Evolutionary conservation across 352 stramenopile genomes (phyloP).

Genomic region (Pythium diclinum): DNA sequence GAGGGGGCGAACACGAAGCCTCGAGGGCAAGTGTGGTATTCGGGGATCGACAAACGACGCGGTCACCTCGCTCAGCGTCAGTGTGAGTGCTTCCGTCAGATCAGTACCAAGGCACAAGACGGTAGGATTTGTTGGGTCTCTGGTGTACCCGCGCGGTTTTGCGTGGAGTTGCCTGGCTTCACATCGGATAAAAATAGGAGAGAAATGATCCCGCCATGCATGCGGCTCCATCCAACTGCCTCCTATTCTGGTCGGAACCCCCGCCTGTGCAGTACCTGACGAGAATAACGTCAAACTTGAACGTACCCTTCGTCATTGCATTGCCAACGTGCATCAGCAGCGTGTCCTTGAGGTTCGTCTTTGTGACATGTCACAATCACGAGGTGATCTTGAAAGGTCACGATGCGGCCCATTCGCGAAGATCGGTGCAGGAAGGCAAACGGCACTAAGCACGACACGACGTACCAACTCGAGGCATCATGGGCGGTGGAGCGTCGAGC

Average conservation of each 20-base stretch:
- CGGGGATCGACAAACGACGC: background rate
- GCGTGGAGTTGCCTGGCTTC: background rate
- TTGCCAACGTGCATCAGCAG: too few species aligned
- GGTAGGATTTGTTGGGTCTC: too few species aligned
- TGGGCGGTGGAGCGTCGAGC: conserved; percentile 70
- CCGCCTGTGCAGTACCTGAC: too few species aligned
- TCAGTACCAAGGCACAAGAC: too few species aligned
- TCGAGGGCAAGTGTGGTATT: background rate
- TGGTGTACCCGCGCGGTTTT: background rate
- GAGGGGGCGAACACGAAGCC: background rate
- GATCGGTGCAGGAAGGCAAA: background rate
- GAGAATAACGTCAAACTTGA: too few species aligned
- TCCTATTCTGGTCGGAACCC: background rate
- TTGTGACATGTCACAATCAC: conserved; percentile 3
- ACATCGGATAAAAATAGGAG: background rate
- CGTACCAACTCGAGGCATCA: conserved; percentile 16
- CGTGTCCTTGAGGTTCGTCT: background rate
- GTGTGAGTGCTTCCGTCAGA: too few species aligned
- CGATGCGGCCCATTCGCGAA: background rate
- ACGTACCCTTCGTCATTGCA: too few species aligned
- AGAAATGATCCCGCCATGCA: background rate
- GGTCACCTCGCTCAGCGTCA: background rate
- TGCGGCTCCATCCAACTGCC: too few species aligned
- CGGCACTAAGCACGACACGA: too few species aligned
- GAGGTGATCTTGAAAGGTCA: conserved; percentile 5